Percentiles rank a stretch among this genome's conserved stretches.
Conservation (phyloP, 768 basidiomycete species). For the Mycena pura region DNA sequence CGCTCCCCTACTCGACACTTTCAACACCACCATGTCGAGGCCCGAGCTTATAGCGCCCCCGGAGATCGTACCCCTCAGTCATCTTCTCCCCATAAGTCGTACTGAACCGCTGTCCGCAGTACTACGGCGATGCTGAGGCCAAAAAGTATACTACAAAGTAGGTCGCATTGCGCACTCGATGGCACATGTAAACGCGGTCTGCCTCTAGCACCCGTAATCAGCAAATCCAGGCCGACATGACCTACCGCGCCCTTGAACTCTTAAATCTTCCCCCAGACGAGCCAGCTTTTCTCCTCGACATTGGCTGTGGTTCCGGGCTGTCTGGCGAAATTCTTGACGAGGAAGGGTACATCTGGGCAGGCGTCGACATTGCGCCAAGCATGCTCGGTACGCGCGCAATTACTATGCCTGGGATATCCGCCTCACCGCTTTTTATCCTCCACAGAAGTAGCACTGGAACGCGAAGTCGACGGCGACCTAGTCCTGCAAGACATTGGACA, state of each 20-base stretch:
- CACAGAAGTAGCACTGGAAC: constrained; percentile 93
- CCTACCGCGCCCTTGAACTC: constrained; percentile 92
- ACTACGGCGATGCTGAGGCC: constrained; percentile 95
- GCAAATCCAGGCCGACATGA: constrained; percentile 97
- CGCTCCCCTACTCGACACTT: too few relatives aligned
- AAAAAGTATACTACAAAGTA: constrained; percentile 97
- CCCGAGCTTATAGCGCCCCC: constrained; percentile 90
- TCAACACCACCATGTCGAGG: constrained; percentile 75
- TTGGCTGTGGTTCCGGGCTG: constrained; percentile 96
- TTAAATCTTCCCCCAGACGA: constrained; percentile 81
- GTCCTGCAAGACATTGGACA: constrained; percentile 98
- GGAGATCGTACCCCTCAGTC: constrained; percentile 78
- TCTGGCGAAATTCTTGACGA: constrained; percentile 97
- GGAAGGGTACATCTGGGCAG: constrained; percentile 91
- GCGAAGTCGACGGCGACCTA: constrained; percentile 95
- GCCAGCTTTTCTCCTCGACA: constrained; percentile 88
- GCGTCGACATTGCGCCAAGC: constrained; percentile 93
- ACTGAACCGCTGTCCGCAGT: constrained; percentile 54
- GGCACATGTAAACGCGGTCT: constrained; percentile 15
- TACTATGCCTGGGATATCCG: neutral
- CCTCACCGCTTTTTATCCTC: neutral
- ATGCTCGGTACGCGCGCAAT: constrained; percentile 80
- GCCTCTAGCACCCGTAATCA: constrained; percentile 86
- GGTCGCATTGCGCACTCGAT: constrained; percentile 30
- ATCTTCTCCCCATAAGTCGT: neutral